phyloP scores from a whole-genome alignment of 495 filamentous ascomycete genomes.

The Trichoderma erinaceum region DNA sequence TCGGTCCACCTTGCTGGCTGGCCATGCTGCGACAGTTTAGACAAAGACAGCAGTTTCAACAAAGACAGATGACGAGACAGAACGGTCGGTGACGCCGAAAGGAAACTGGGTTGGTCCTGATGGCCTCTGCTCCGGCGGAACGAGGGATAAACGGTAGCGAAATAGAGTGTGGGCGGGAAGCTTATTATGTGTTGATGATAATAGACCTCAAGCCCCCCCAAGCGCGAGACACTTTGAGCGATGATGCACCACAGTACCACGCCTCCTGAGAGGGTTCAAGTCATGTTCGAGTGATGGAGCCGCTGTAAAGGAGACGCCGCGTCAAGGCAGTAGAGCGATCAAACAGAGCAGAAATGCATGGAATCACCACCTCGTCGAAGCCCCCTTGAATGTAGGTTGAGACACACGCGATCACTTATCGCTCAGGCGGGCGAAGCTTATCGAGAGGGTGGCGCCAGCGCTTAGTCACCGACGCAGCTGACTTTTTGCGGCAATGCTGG shows the following conservation, averaged over 20 bases:
- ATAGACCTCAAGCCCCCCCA: neutral
- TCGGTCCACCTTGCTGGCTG: slow-evolving; percentile 15
- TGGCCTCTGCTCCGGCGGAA: neutral
- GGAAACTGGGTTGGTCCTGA: neutral
- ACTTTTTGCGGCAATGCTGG: neutral
- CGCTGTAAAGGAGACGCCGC: neutral
- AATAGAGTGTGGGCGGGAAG: neutral
- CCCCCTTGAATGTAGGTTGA: neutral
- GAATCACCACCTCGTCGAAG: slow-evolving; percentile 1
- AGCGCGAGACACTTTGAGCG: slow-evolving; percentile 4
- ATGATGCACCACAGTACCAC: slow-evolving; percentile 12
- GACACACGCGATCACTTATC: slow-evolving; percentile 16
- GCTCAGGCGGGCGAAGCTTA: slow-evolving; percentile 11
- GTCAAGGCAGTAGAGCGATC: neutral
- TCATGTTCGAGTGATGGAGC: neutral
- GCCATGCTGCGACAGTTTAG: slow-evolving; percentile 12
- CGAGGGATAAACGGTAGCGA: slow-evolving; percentile 6
- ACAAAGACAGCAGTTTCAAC: neutral
- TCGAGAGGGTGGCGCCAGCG: slow-evolving; percentile 13
- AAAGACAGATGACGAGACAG: neutral
- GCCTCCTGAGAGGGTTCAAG: slow-evolving; percentile 1
- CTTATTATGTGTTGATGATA: neutral
- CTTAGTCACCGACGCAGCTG: neutral
- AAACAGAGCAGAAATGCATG: neutral
- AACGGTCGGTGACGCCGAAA: neutral